Percentiles rank a stretch among this genome's conserved stretches.
phyloP scores from a whole-genome alignment of 257 asterid species.

The Solanum peruvianum region DNA sequence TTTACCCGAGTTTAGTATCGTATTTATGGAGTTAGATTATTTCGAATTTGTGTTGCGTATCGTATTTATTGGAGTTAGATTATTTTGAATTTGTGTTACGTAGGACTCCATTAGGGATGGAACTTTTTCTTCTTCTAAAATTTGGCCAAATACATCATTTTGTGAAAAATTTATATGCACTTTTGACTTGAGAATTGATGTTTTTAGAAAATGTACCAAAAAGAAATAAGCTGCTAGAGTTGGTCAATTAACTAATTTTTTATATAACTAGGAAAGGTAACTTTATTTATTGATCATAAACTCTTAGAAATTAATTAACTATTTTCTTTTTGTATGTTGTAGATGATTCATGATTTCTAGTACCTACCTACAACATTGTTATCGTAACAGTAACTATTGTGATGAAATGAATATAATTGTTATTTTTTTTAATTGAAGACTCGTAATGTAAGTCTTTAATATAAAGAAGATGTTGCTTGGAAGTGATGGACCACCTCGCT shows the following conservation, averaged over 20 bases:
- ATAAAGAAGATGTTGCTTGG: background rate
- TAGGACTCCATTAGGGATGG: too few species aligned
- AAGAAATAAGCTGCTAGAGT: background rate
- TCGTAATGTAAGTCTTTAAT: too few species aligned
- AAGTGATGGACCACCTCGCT: accelerated
- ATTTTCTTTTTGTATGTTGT: background rate
- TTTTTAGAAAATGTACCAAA: background rate
- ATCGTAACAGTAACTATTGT: too few species aligned
- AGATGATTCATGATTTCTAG: background rate
- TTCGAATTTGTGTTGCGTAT: background rate
- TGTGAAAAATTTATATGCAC: background rate
- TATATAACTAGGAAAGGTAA: background rate
- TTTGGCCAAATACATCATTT: background rate
- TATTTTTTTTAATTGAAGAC: too few species aligned
- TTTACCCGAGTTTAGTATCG: background rate
- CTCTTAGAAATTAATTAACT: background rate
- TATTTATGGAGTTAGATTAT: too few species aligned
- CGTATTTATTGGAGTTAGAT: too few species aligned
- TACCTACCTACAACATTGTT: too few species aligned
- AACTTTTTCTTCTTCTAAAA: too few species aligned
- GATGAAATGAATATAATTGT: too few species aligned
- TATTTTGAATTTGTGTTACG: background rate
- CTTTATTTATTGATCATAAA: background rate
- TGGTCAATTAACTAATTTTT: background rate
- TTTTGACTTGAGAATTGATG: background rate